A percentile compares a stretch with the other conserved stretches of the same genome.
phyloP scores from a whole-genome alignment of 805 yeast genomes.

The Isabelozyma rhagii region DNA sequence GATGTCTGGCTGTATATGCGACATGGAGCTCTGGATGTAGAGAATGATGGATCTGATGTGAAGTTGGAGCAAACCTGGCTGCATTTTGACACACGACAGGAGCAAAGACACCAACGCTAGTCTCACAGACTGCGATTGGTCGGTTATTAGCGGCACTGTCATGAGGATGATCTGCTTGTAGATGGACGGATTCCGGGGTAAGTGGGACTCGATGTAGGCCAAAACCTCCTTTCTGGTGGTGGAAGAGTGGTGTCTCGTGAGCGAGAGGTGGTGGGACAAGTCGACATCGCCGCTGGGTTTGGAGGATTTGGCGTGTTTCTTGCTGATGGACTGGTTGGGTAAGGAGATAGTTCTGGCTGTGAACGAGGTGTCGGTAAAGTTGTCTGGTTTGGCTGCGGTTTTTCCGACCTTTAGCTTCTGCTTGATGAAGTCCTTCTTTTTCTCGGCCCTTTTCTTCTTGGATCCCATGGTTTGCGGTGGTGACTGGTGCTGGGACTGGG shows the following conservation, averaged over 20 bases:
- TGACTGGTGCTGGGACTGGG: background rate
- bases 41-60: conserved; percentile 62
- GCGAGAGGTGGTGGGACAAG: conserved; percentile 57
- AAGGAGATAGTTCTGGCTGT: conserved; percentile 57
- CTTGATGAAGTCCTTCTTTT: conserved; percentile 72
- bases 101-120: conserved; percentile 49
- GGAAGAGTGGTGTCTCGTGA: conserved; percentile 71
- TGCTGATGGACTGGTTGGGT: conserved; percentile 41
- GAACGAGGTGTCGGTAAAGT: conserved; percentile 84
- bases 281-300: conserved; percentile 36
- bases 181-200: conserved; percentile 51
- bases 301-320: conserved; percentile 6
- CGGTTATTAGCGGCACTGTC: conserved; percentile 63
- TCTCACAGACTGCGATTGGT: conserved; percentile 65
- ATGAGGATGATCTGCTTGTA: conserved; percentile 56
- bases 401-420: conserved; percentile 88
- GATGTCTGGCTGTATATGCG: conserved; percentile 77
- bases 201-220: conserved; percentile 45
- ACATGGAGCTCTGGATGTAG: conserved; percentile 87
- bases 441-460: conserved; percentile 57
- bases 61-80: conserved; percentile 54
- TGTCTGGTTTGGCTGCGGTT: conserved; percentile 62
- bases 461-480: conserved; percentile 32
- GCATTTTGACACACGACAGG: conserved; percentile 44
- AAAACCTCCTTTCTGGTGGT: conserved; percentile 72